phyloP scores from a whole-genome alignment of 139 green algal genomes.

The Chlamydomonas schloesseri region DNA sequence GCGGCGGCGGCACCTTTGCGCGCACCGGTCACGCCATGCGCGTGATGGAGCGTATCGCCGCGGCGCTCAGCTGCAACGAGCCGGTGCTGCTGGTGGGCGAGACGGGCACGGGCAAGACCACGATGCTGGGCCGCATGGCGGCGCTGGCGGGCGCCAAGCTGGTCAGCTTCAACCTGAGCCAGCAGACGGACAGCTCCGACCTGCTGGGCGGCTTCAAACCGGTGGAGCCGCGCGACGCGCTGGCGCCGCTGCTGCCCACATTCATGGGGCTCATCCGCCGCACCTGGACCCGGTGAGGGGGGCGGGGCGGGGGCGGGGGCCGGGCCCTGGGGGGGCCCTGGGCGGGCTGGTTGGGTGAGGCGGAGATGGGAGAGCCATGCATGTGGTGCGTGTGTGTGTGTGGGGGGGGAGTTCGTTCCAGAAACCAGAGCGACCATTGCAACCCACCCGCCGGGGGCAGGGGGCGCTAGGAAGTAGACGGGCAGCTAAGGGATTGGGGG shows the following conservation, averaged over 20 bases:
- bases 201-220: constrained; percentile 97
- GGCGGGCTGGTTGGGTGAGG: background rate
- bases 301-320: background rate
- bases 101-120: constrained; percentile 98
- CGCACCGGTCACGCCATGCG: constrained; percentile 87
- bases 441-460: no score
- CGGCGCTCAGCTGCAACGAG: constrained; percentile 75
- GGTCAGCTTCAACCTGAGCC: constrained; percentile 96
- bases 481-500: no score
- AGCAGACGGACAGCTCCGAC: constrained; percentile 96
- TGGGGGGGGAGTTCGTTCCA: no score
- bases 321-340: no score
- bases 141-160: constrained; percentile 77
- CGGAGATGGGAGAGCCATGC: no score
- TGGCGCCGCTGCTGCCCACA: constrained; percentile 77
- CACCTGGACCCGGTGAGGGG: constrained; percentile 72
- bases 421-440: no score
- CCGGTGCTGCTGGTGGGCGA: constrained; percentile 98
- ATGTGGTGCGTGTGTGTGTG: no score
- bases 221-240: constrained; percentile 79
- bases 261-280: constrained; percentile 78
- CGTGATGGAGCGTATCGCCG: constrained; percentile 91
- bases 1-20: constrained; percentile 77
- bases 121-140: constrained; percentile 87
- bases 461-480: no score